These are phyloP conservation scores for Cystobasidium pallidum DNA, from an alignment of 1,284 basidiomycete species.

Conservation along the genomic window DNA sequence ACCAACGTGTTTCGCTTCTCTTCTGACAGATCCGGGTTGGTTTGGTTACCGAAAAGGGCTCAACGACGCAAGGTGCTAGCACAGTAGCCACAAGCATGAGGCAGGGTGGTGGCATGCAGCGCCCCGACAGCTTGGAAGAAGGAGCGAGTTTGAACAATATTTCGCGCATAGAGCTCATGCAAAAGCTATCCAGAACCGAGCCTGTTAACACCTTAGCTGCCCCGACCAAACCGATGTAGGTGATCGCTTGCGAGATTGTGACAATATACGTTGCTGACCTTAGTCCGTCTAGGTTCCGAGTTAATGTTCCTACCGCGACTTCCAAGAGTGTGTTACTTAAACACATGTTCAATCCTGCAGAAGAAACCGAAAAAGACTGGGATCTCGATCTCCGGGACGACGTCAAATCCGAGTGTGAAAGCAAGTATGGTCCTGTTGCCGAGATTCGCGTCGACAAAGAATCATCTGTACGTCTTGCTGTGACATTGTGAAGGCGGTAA, in stretches of 20 bases:
- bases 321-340: slow-evolving; percentile 65
- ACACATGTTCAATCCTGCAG: slow-evolving; percentile 97
- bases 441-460: slow-evolving; percentile 93
- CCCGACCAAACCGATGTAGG: slow-evolving; percentile 49
- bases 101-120: slow-evolving; percentile 36
- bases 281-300: slow-evolving; percentile 56
- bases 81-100: slow-evolving; percentile 18
- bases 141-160: slow-evolving; percentile 85
- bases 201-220: slow-evolving; percentile 60
- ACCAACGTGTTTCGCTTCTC: neutral
- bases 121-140: slow-evolving; percentile 47
- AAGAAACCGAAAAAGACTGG: slow-evolving; percentile 96
- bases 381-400: slow-evolving; percentile 94
- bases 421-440: slow-evolving; percentile 83
- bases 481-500: too few species aligned
- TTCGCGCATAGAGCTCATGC: slow-evolving; percentile 96
- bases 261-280: slow-evolving; percentile 44
- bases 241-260: neutral
- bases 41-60: slow-evolving; percentile 51
- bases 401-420: slow-evolving; percentile 88
- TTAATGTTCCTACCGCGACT: slow-evolving; percentile 55
- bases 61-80: slow-evolving; percentile 16
- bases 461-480: slow-evolving; percentile 70
- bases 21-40: slow-evolving; percentile 51
- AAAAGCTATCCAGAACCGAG: slow-evolving; percentile 86